Evolutionary conservation across 2,329 filamentous ascomycete species (phyloP), one percentile per base, ranked within the genome.

Genomic region (Exophiala sp.): DNA sequence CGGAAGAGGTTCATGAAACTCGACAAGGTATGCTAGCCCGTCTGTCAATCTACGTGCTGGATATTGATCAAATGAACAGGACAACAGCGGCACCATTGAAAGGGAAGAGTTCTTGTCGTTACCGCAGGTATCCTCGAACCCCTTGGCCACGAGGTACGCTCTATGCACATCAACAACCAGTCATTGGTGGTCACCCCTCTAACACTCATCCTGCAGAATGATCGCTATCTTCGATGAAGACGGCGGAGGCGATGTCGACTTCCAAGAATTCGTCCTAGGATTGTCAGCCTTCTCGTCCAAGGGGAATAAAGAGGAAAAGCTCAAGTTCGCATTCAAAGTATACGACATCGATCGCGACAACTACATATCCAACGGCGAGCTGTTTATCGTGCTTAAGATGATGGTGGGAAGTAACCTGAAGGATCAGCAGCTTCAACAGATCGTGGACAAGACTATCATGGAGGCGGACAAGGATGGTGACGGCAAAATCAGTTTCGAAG

Each of bases 381-480:
- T 98, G 44, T 98, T 97, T 70, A 97, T 98, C 64, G 93, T 98
- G 65, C 79, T 98, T 64, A 98, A 98, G 85, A 98, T 98, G 93
- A 98, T 98, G 93, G 93, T 98, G 44, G 93, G 93, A 53, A 96
- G 87, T 75, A 98, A 98, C 71, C 75, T 98, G 65, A 98, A 98
- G 78, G 93, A 98, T 70, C 88, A 96, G 72, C 93, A 98, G 74
- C 74, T 98, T 68, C 93, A 98, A 75, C 93, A 82, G 81, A 98
- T 98, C 68, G 93, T 98, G 62, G 93, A 98, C 76, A 98, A 98
- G 82, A 98, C 93, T 53, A 97, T 98, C 68, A 97, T 97, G 93
- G 93, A 98, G 75, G 93, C 93, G 42, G 93, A 98, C 70, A 78
- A 90, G 62, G 93, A 98, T 71, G 83, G 83, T 55, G 93, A 98